phyloP scores from a whole-genome alignment of 116 monocot species.

The Trichopus zeylanicus region DNA sequence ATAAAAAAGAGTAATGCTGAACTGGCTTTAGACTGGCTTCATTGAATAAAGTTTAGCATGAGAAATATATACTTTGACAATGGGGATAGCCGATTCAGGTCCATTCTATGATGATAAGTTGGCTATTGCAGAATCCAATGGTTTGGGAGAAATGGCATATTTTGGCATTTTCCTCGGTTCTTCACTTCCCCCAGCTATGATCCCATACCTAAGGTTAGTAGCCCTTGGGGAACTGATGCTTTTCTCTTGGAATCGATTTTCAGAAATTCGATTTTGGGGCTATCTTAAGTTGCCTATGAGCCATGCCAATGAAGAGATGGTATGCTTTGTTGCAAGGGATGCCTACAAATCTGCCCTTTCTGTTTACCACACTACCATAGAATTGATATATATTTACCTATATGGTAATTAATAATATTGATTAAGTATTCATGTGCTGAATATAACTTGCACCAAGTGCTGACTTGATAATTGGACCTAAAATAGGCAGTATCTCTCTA shows the following conservation, averaged over 20 bases:
- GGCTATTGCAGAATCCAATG: slow-evolving; percentile 80
- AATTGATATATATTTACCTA: too few species aligned
- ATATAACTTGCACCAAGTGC: too few species aligned
- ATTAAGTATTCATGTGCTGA: too few species aligned
- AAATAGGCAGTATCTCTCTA: too few species aligned
- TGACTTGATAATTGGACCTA: too few species aligned
- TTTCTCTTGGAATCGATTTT: slow-evolving; percentile 88
- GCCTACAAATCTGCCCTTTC: slow-evolving; percentile 78
- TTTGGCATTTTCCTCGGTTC: slow-evolving; percentile 65
- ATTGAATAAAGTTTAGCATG: slow-evolving; percentile 50
- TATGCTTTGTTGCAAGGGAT: slow-evolving; percentile 60
- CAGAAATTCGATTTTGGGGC: slow-evolving; percentile 79
- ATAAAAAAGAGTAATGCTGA: slow-evolving; percentile 82
- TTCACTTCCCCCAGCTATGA: too few species aligned
- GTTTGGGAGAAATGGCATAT: slow-evolving; percentile 63
- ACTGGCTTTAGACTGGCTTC: slow-evolving; percentile 89
- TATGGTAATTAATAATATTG: too few species aligned
- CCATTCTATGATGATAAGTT: slow-evolving; percentile 85
- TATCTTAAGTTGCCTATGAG: slow-evolving; percentile 81
- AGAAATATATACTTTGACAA: slow-evolving; percentile 67
- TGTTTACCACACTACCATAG: slow-evolving; percentile 54
- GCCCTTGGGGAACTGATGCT: slow-evolving; percentile 89
- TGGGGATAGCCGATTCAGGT: slow-evolving; percentile 80
- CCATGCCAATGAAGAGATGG: slow-evolving; percentile 64
- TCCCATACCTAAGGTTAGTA: slow-evolving; percentile 68